Evolutionary conservation across 2,329 filamentous ascomycete species (phyloP).

Genomic region (Onygena corvina): DNA sequence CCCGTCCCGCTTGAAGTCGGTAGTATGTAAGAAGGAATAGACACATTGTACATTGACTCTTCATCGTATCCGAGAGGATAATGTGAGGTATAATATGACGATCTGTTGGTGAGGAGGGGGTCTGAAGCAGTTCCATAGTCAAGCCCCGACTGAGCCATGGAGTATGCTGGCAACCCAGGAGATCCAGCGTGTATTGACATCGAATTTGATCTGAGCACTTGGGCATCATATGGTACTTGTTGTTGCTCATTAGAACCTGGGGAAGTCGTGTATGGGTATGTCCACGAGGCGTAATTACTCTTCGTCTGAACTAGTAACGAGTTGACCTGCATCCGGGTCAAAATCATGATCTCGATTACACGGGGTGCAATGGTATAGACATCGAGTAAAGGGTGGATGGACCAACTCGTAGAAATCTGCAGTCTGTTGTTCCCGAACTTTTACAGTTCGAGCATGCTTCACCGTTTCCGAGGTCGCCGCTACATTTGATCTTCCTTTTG

Average conservation of each 20-base stretch:
- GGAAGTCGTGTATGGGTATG: constrained; percentile 20
- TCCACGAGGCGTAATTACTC: constrained; percentile 19
- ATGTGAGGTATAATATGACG: background rate
- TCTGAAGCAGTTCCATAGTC: constrained; percentile 6
- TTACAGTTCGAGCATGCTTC: constrained; percentile 73
- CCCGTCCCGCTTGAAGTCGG: background rate
- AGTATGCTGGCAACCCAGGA: constrained; percentile 3
- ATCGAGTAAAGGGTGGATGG: background rate
- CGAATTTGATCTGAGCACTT: constrained; percentile 5
- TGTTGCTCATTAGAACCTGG: constrained; percentile 9
- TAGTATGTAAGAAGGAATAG: background rate
- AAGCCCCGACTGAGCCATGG: constrained; percentile 6
- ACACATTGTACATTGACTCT: background rate
- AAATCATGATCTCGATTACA: background rate
- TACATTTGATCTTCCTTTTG: constrained; percentile 90
- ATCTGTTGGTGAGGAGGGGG: background rate
- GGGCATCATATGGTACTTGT: constrained; percentile 4
- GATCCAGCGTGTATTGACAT: constrained; percentile 7
- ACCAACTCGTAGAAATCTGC: constrained; percentile 66
- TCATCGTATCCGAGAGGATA: background rate
- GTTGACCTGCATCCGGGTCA: constrained; percentile 23
- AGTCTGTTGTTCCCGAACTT: constrained; percentile 52
- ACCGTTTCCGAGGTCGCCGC: constrained; percentile 68
- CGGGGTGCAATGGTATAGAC: background rate
- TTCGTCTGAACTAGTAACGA: constrained; percentile 23